Conservation (phyloP, 1,284 basidiomycete genomes). For the Phellinidium pouzarii region DNA sequence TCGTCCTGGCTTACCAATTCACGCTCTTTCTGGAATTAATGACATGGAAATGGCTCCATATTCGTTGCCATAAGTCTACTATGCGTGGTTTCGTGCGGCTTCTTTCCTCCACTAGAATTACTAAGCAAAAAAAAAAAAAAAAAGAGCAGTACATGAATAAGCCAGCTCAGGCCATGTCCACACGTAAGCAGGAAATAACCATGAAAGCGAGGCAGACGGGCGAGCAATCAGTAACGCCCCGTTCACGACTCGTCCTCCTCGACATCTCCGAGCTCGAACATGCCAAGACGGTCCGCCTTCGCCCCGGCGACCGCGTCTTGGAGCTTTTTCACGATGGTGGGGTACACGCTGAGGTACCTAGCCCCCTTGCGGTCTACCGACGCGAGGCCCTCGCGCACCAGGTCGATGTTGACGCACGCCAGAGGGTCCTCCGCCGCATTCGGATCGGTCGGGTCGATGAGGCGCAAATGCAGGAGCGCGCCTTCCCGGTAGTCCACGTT, state of each 20-base stretch:
- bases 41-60: too few relatives aligned
- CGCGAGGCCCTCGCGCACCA: slow-evolving; percentile 75
- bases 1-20: too few relatives aligned
- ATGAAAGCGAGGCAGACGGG: neutral
- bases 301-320: slow-evolving; percentile 57
- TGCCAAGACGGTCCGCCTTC: slow-evolving; percentile 72
- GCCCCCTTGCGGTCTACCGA: slow-evolving; percentile 73
- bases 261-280: slow-evolving; percentile 85
- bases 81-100: too few relatives aligned
- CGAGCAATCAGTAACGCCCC: neutral
- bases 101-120: too few relatives aligned
- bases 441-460: slow-evolving; percentile 80
- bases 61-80: too few relatives aligned
- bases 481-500: slow-evolving; percentile 86
- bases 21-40: too few relatives aligned
- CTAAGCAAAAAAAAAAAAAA: too few relatives aligned
- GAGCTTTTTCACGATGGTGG: slow-evolving; percentile 61
- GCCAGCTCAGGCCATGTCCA: too few relatives aligned
- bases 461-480: slow-evolving; percentile 70
- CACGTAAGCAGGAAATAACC: too few relatives aligned
- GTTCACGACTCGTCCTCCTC: slow-evolving; percentile 55
- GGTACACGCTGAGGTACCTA: slow-evolving; percentile 67
- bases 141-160: too few relatives aligned
- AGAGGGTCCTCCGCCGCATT: slow-evolving; percentile 57
- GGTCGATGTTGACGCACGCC: slow-evolving; percentile 79